Conservation (phyloP, 805 yeast genomes). For the Danielia oregonensis region DNA sequence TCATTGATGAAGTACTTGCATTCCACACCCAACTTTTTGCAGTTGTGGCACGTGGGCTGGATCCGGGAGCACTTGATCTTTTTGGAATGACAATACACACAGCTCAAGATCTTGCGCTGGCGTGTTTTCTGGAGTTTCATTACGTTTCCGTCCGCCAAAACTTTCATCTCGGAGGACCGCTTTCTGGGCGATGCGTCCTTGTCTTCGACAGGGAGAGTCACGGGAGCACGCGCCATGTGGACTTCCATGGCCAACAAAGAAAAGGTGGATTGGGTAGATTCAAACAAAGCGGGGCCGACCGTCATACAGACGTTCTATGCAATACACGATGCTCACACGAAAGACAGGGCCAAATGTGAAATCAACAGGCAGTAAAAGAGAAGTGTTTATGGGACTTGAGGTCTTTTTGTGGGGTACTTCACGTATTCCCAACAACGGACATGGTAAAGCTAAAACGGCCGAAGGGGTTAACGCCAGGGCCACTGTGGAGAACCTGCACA, state of each 20-base stretch:
- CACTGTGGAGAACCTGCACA: too few species aligned
- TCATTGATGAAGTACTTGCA: conserved; percentile 60
- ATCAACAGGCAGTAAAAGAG: too few species aligned
- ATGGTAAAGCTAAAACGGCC: too few species aligned
- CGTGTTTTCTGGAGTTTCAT: conserved; percentile 60
- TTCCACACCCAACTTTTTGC: conserved; percentile 43
- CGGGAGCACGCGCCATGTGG: neutral
- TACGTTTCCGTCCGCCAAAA: conserved; percentile 48
- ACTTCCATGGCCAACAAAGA: too few species aligned
- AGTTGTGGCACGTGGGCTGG: conserved; percentile 54
- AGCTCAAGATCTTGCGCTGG: conserved; percentile 54
- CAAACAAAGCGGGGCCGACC: neutral
- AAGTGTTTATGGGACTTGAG: too few species aligned
- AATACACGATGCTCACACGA: too few species aligned
- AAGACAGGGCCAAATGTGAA: too few species aligned
- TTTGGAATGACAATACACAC: conserved; percentile 57
- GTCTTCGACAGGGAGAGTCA: neutral
- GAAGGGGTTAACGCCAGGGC: too few species aligned
- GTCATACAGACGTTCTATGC: neutral
- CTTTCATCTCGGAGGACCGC: conserved; percentile 14
- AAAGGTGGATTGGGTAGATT: too few species aligned
- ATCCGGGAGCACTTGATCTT: conserved; percentile 62
- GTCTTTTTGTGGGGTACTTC: too few species aligned
- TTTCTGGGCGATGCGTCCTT: neutral
- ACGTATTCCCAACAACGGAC: too few species aligned